Base-by-base conservation (phyloP, 2,329 filamentous ascomycete genomes). In the Ceratocystis huliohia region DNA sequence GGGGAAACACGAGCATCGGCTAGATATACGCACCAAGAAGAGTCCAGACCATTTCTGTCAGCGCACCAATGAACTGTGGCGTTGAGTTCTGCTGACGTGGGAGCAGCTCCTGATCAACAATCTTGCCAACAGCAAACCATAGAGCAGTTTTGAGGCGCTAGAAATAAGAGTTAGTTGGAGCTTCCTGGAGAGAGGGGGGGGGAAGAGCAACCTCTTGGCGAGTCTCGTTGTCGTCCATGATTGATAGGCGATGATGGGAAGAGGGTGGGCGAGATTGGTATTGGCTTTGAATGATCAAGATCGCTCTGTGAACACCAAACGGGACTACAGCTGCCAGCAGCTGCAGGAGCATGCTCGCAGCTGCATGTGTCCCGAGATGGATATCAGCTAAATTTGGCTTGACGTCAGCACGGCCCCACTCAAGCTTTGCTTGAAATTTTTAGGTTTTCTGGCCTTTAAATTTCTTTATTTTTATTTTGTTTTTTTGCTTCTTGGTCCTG, bases 1-100 rank as follows among this genome's bases (percentile, higher is more conserved):
- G 15, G 37, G n/a, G 44, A 63, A n/a, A 33, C 7, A 64, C 28
- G 41, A 62, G 33, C 37, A 64, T n/a, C 2, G 33, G 10, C 37
- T 15, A 41, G 10, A 41, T 41, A 41, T 41, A 70, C 76, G 61
- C 80, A 93, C 91, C 88, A 64, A 96, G 88, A 71, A 96, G 91
- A 1, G 86, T 83, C 85, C 89, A 96, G 6, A 93, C 88, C 75
- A 96, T 83, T 75, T 96, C 91, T 0, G 89, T 94, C 73, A 95
- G 75, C 0, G 88, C 88, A 7, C 88, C 91, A 70, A 95, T 95
- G 75, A 95, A 96, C 73, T 96, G 91, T 1, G 90, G 90, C 30
- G 93, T 96, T 5, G 92, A 90, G 75, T 96, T 96, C 69, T 90
- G 82, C 73, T 89, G 76, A 65, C 75, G 74, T 17, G 71, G 71